Evolutionary conservation across 2,329 filamentous ascomycete genomes (phyloP).

Genomic region (Epichloe sibirici): DNA sequence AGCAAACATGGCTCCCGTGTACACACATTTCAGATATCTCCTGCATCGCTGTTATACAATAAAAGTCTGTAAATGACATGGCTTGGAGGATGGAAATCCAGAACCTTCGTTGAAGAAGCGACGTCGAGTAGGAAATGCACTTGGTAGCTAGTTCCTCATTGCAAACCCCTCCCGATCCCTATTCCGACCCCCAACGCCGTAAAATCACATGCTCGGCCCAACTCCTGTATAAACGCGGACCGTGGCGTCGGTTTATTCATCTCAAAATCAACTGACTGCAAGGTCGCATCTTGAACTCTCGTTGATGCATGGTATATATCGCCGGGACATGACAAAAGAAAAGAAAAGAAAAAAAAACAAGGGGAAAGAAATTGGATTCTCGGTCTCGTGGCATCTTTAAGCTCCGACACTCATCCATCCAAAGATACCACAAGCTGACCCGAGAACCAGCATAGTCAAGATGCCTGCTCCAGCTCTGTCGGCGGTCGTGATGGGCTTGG

Average conservation of each 20-base stretch:
- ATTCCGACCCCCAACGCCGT: background rate
- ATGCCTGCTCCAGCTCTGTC: slow-evolving; percentile 37
- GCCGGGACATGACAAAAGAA: background rate
- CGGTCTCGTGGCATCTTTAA: slow-evolving; percentile 4
- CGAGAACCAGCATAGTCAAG: slow-evolving; percentile 32
- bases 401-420: slow-evolving; percentile 36
- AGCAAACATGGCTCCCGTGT: background rate
- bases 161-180: no score
- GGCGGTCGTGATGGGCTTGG: slow-evolving; percentile 26
- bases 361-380: background rate
- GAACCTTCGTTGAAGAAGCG: background rate
- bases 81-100: no score
- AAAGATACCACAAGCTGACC: slow-evolving; percentile 27
- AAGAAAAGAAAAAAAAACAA: background rate
- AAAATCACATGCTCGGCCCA: background rate
- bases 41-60: background rate
- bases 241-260: background rate
- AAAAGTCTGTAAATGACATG: background rate
- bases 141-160: no score
- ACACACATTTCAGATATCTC: background rate
- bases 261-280: background rate
- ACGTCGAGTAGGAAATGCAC: background rate
- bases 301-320: background rate
- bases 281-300: background rate
- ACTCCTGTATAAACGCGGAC: background rate